phyloP scores from a whole-genome alignment of 257 asterid species.

The Datura wrightii region DNA sequence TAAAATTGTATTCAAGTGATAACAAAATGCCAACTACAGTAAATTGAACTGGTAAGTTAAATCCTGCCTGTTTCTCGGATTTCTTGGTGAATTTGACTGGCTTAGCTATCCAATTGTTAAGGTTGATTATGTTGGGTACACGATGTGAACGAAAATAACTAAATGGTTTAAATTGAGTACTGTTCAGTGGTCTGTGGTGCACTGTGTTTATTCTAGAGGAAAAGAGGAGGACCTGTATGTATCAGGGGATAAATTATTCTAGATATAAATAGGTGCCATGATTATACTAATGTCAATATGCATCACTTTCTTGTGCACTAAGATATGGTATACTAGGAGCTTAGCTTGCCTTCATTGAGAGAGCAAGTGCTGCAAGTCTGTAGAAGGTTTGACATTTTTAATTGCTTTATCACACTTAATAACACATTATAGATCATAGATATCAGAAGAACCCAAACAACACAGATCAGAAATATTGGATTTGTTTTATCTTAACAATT shows the following conservation, averaged over 20 bases:
- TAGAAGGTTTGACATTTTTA: neutral
- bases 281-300: neutral
- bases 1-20: neutral
- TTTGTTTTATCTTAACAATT: neutral
- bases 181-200: neutral
- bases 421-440: neutral
- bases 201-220: neutral
- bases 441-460: neutral
- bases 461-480: neutral
- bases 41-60: neutral
- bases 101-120: neutral
- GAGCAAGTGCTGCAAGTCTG: neutral
- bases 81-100: neutral
- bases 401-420: neutral
- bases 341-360: neutral
- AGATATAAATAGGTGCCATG: neutral
- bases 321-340: constrained; percentile 3
- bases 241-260: neutral
- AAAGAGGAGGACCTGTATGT: neutral
- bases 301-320: neutral
- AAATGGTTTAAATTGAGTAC: neutral
- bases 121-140: neutral
- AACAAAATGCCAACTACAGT: neutral
- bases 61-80: neutral
- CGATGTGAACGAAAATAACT: neutral